Evolutionary conservation across 2,329 filamentous ascomycete genomes (phyloP).

Genomic region (Paraconiothyrium brasiliense): DNA sequence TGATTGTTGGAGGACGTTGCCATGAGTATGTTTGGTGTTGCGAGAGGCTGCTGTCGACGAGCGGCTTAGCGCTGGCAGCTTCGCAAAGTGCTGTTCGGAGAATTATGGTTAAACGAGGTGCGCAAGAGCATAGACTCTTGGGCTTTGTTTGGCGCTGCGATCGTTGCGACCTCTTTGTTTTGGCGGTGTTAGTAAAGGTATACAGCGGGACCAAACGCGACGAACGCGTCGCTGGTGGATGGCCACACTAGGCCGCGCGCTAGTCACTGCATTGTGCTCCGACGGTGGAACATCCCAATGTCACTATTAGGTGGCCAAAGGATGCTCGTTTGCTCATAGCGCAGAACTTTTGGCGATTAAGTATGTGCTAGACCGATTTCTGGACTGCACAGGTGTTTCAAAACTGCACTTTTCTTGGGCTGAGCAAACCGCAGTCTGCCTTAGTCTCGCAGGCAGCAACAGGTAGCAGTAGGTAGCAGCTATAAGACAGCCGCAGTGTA

Average conservation of each 20-base stretch:
- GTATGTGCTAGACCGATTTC: constrained; percentile 15
- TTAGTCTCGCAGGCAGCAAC: constrained; percentile 41
- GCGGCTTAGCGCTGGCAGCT: neutral
- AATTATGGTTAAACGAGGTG: neutral
- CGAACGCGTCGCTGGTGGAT: constrained; percentile 8
- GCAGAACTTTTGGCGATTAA: constrained; percentile 17
- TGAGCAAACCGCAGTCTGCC: constrained; percentile 25
- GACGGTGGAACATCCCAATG: constrained; percentile 7
- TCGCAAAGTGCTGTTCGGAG: neutral
- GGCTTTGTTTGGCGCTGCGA: constrained; percentile 3
- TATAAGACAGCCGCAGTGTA: constrained; percentile 33
- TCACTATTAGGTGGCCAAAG: neutral
- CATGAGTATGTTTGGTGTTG: constrained; percentile 48
- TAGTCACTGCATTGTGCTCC: constrained; percentile 15
- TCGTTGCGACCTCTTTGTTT: constrained; percentile 21
- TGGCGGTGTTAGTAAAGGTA: constrained; percentile 17
- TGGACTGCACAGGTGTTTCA: constrained; percentile 27
- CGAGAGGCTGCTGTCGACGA: neutral
- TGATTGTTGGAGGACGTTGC: constrained; percentile 63
- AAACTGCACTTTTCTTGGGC: constrained; percentile 23
- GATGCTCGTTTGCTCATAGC: neutral
- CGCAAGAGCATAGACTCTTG: constrained; percentile 13
- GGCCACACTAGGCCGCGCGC: constrained; percentile 15
- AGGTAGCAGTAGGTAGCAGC: constrained; percentile 36
- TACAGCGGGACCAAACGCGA: constrained; percentile 7